Conservation (phyloP, 345 rosid species). For the Citrus hindsii region DNA sequence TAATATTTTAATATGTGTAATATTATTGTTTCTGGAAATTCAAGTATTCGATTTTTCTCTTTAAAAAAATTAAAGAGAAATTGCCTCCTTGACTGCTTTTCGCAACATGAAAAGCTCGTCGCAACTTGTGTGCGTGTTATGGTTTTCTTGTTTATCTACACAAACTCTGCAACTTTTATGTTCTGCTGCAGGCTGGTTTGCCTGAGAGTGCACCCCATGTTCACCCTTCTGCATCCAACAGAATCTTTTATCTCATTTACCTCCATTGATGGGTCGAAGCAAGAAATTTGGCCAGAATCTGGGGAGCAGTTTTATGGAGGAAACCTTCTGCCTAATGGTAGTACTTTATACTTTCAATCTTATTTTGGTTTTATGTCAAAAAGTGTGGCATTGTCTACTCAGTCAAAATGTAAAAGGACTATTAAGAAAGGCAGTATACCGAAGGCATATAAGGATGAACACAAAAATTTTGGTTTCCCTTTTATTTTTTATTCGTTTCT, state of each 20-base stretch:
- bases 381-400: background rate
- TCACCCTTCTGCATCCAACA: constrained; percentile 63
- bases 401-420: background rate
- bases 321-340: constrained; percentile 70
- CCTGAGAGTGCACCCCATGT: constrained; percentile 83
- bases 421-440: background rate
- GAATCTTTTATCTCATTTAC: constrained; percentile 68
- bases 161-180: background rate
- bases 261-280: constrained; percentile 67
- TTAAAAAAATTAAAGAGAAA: no score
- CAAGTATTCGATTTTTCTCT: background rate
- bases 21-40: background rate
- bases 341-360: background rate
- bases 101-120: background rate
- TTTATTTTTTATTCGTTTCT: background rate
- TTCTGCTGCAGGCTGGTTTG: constrained; percentile 68
- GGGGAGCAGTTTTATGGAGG: constrained; percentile 58
- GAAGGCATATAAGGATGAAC: background rate
- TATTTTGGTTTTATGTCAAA: background rate
- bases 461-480: background rate
- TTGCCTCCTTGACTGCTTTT: background rate
- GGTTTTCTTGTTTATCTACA: background rate
- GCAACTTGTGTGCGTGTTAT: background rate
- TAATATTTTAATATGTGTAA: no score
- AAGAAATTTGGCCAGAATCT: constrained; percentile 74